Conservation (phyloP, 2,329 filamentous ascomycete species). For the Fusarium sp. region DNA sequence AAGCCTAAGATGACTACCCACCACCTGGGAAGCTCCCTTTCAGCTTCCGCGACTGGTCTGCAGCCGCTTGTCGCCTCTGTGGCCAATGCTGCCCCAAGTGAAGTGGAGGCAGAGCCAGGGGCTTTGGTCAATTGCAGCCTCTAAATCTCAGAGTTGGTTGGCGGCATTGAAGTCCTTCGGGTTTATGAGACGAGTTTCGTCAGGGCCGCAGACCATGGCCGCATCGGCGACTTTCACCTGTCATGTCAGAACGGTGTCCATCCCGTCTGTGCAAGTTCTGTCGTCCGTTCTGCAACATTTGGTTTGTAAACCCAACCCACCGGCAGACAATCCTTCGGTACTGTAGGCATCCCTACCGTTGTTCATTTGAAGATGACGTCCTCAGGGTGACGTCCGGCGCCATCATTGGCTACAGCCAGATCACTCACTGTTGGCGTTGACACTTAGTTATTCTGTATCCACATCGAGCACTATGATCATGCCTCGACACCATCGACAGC, state of each 20-base stretch:
- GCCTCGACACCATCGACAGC: conserved; percentile 44
- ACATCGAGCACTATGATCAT: conserved; percentile 37
- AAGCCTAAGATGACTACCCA: conserved; percentile 34
- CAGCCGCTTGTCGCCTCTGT: conserved; percentile 31
- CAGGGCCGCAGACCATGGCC: conserved; percentile 25
- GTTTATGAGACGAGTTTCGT: conserved; percentile 31
- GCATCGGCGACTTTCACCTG: conserved; percentile 33
- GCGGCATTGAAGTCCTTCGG: conserved; percentile 24
- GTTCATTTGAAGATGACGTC: conserved; percentile 43
- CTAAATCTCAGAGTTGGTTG: conserved; percentile 12
- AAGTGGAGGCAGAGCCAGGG: conserved; percentile 27
- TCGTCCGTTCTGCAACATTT: conserved; percentile 19
- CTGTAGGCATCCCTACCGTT: conserved; percentile 18
- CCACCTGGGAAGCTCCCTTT: conserved; percentile 40
- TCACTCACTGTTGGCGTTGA: conserved; percentile 42
- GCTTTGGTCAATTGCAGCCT: conserved; percentile 23
- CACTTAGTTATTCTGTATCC: conserved; percentile 45
- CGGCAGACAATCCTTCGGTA: conserved; percentile 21
- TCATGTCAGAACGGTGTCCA: conserved; percentile 34
- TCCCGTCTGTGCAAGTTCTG: conserved; percentile 23
- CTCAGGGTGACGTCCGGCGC: conserved; percentile 43
- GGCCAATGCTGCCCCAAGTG: conserved; percentile 32
- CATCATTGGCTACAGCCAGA: conserved; percentile 37
- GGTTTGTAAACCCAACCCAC: conserved; percentile 30
- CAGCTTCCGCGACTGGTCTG: conserved; percentile 37